Percentiles rank a stretch among this genome's conserved stretches.
phyloP scores from a whole-genome alignment of 1,139 yeast species.

The Nadsonia commutata region DNA sequence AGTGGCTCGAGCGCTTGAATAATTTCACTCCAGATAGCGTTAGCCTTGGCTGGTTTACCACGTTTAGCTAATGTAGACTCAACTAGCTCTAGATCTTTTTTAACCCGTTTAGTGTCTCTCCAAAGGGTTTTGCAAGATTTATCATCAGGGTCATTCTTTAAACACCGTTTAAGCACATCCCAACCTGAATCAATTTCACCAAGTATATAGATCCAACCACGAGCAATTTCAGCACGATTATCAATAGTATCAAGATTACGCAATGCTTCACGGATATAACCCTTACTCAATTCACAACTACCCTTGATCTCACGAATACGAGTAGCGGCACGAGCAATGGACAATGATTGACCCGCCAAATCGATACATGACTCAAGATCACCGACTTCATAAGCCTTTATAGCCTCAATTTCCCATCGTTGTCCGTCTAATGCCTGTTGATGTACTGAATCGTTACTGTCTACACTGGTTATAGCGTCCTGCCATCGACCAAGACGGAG shows the following conservation, averaged over 20 bases:
- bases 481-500: slow-evolving; percentile 21
- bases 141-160: not conserved
- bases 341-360: not conserved
- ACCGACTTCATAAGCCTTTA: not conserved
- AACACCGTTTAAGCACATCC: not conserved
- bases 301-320: not conserved
- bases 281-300: not conserved
- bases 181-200: not conserved
- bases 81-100: not conserved
- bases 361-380: not conserved
- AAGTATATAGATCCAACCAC: not conserved
- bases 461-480: slow-evolving; percentile 16
- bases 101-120: not conserved
- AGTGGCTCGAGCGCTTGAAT: not conserved
- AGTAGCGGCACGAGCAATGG: not conserved
- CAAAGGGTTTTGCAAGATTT: not conserved
- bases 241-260: not conserved
- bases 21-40: not conserved
- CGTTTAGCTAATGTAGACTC: not conserved
- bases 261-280: not conserved
- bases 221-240: not conserved
- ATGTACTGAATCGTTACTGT: not conserved
- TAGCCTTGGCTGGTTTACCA: not conserved
- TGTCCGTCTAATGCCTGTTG: too few species aligned
- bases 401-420: too few species aligned